These are phyloP conservation scores for Candida sojae DNA, from an alignment of 1,139 yeast species.

Conservation along the genomic window DNA sequence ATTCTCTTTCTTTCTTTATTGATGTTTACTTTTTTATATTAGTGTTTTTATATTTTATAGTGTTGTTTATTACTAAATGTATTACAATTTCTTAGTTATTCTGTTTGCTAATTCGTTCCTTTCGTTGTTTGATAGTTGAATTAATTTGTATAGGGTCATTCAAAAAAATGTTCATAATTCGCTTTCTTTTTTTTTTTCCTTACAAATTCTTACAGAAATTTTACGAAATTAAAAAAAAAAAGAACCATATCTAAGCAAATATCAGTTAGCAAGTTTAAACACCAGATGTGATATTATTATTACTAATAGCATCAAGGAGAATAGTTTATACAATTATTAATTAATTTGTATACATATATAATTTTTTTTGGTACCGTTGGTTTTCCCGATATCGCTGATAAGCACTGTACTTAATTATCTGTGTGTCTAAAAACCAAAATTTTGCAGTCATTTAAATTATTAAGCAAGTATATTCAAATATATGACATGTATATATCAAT, in stretches of 20 bases:
- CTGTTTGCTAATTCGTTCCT: not conserved
- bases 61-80: not conserved
- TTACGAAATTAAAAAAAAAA: not conserved
- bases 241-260: no score
- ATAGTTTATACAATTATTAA: no score
- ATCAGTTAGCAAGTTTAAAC: no score
- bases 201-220: not conserved
- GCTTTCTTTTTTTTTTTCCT: not conserved
- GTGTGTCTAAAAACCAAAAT: not conserved
- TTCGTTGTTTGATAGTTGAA: not conserved
- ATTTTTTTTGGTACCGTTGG: not conserved
- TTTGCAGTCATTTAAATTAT: slow-evolving; percentile 12
- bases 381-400: not conserved
- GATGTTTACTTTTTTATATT: not conserved
- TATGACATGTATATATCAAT: not conserved
- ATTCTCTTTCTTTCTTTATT: not conserved
- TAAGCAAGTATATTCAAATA: slow-evolving; percentile 3
- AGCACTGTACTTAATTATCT: not conserved
- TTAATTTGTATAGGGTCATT: not conserved
- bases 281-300: no score
- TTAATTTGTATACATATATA: not conserved
- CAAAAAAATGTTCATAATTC: not conserved
- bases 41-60: not conserved
- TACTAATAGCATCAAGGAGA: no score
- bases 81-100: not conserved